phyloP scores from a whole-genome alignment of 2,329 filamentous ascomycete genomes.

The Calycina herbarum region DNA sequence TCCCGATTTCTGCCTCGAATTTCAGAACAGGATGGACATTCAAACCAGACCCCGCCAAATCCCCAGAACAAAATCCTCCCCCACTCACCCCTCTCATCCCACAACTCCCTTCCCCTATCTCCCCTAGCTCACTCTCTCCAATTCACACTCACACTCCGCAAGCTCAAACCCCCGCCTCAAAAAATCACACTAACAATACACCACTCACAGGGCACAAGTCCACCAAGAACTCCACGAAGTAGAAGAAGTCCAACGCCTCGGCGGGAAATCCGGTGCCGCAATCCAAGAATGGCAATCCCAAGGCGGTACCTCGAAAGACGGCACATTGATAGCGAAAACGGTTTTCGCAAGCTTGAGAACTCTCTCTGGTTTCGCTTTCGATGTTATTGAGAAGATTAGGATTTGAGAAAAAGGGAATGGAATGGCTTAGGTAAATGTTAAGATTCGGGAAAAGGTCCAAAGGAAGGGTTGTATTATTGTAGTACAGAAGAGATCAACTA shows the following conservation, averaged over 20 bases:
- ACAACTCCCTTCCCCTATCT: not conserved
- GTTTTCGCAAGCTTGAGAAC: conserved; percentile 14
- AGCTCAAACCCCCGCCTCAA: no score
- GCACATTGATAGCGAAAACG: conserved; percentile 16
- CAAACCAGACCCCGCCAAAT: no score
- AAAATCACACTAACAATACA: no score
- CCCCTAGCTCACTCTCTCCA: no score
- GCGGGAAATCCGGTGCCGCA: conserved; percentile 10
- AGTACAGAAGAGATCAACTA: no score
- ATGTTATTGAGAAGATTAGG: conserved; percentile 14
- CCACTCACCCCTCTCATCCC: not conserved
- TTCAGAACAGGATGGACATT: no score
- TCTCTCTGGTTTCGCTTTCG: conserved; percentile 17
- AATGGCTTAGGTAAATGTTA: no score
- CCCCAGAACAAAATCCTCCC: no score
- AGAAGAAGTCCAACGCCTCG: conserved; percentile 40
- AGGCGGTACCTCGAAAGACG: conserved; percentile 6
- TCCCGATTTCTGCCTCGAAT: not conserved
- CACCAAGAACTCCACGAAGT: conserved; percentile 51
- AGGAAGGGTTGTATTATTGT: no score
- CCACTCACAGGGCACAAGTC: conserved; percentile 38
- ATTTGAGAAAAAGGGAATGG: not conserved
- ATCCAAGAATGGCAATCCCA: conserved; percentile 23
- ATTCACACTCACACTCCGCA: no score
- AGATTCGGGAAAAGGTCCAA: no score